phyloP scores from a whole-genome alignment of 148 eudicot species.

The Tetragonia tetragonoides region DNA sequence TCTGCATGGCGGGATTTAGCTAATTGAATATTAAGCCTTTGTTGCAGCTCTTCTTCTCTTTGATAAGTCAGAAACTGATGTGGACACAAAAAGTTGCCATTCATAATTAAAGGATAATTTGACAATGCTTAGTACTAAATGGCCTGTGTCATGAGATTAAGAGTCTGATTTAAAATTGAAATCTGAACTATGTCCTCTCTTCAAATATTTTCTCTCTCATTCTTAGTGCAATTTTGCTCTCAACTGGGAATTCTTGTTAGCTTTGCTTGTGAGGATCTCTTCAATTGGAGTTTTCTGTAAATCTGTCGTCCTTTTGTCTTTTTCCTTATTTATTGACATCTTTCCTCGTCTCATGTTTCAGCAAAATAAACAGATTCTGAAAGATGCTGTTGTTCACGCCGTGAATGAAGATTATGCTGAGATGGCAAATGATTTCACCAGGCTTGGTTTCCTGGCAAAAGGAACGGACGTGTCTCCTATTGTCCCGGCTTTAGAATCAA shows the following conservation, averaged over 20 bases:
- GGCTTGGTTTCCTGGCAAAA: constrained; percentile 94
- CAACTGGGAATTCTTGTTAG: neutral
- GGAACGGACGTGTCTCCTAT: constrained; percentile 96
- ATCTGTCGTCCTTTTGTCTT: neutral
- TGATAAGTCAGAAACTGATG: neutral
- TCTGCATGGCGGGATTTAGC: no score
- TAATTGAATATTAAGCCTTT: no score
- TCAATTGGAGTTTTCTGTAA: neutral
- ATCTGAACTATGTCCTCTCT: neutral
- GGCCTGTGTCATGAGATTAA: neutral
- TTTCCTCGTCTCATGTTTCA: constrained; percentile 32
- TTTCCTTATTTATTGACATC: neutral
- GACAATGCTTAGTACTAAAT: neutral
- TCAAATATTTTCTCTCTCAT: neutral
- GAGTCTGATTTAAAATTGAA: neutral
- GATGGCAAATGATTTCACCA: constrained; percentile 99
- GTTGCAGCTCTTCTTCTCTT: neutral
- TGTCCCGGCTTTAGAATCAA: constrained; percentile 92
- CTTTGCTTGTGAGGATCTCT: neutral
- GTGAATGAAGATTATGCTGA: constrained; percentile 95
- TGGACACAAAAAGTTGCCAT: neutral
- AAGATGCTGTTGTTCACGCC: constrained; percentile 99
- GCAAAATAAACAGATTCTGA: constrained; percentile 95
- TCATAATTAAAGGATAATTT: neutral
- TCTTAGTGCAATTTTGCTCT: neutral